These are phyloP conservation scores for Coprinopsis cinerea DNA, from an alignment of 768 basidiomycete species.

Conservation along the genomic window DNA sequence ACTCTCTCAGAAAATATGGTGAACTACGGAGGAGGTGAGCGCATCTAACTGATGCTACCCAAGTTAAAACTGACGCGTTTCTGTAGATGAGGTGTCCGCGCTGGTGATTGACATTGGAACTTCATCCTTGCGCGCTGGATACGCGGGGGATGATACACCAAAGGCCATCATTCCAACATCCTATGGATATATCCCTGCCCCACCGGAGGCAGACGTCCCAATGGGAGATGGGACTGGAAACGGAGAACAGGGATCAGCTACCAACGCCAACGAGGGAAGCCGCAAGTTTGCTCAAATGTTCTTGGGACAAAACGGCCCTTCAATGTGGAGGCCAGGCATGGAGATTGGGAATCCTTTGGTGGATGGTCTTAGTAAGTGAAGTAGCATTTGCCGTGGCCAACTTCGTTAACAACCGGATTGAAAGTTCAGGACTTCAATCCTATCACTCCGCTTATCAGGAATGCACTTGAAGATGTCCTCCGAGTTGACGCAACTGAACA, in stretches of 20 bases:
- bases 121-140: constrained; percentile 86
- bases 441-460: constrained; percentile 62
- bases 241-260: constrained; percentile 15
- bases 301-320: constrained; percentile 84
- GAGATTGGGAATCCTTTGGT: constrained; percentile 76
- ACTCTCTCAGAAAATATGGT: constrained; percentile 47
- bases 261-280: constrained; percentile 22
- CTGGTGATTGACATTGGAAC: constrained; percentile 93
- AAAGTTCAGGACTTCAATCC: constrained; percentile 74
- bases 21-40: constrained; percentile 80
- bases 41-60: constrained; percentile 4
- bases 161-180: constrained; percentile 86
- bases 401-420: neutral
- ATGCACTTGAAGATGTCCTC: constrained; percentile 74
- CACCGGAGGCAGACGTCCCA: constrained; percentile 41
- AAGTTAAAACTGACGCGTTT: constrained; percentile 10
- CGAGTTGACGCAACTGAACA: constrained; percentile 76
- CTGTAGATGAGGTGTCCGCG: constrained; percentile 91
- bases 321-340: constrained; percentile 88
- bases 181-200: constrained; percentile 66
- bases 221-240: constrained; percentile 44
- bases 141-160: constrained; percentile 95
- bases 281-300: constrained; percentile 56
- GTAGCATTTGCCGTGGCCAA: neutral
- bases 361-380: constrained; percentile 74